Evolutionary conservation across 2,329 filamentous ascomycete genomes (phyloP), one percentile per base, ranked within the genome.

Genomic region (Zymoseptoria pseudotritici): DNA sequence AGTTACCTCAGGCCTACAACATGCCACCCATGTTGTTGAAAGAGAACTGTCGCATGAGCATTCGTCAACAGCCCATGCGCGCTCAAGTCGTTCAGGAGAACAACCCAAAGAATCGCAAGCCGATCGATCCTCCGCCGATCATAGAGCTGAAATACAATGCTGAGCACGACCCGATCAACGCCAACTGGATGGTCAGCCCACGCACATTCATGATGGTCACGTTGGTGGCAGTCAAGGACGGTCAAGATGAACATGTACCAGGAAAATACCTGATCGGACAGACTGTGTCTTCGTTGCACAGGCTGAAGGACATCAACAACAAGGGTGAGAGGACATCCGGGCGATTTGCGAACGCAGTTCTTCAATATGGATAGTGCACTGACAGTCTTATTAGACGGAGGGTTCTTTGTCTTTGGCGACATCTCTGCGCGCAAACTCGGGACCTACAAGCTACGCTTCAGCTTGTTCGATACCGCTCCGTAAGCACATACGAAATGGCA

Each of bases 321-420:
- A 66, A 66, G 36, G 61, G 61, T 63, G 26, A 46, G 59, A 46
- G 26, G 6, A 26, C 53, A 13, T 17, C 17, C 31, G n/a, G 20
- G 19, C 19, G 53, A 17, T 3, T 17, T 11, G 17, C 20, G n/a
- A 53, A 19, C 55, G 57, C 50, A 57, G 11, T 7, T 4, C n/a
- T 17, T 31, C 21, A 42, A 57, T 46, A 17, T 17, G 36, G 9
- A 19, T 29, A 19, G 4, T 24, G 17, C 22, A 7, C 20, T 26
- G 50, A 24, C 26, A 26, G 13, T 26, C n/a, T 63, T 55, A 61
- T n/a, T 61, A 77, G 90, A 94, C 73, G 88, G 88, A 10, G 90
- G 87, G 0, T 95, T 91, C 76, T 96, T 96, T 70, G 87, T 96
- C n/a, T 96, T 95, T 74, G 89, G 89, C 4, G 91, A 96, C 73